Conservation (phyloP, 371 early-diverging fungal species). For the Zopfochytrium polystomum region DNA sequence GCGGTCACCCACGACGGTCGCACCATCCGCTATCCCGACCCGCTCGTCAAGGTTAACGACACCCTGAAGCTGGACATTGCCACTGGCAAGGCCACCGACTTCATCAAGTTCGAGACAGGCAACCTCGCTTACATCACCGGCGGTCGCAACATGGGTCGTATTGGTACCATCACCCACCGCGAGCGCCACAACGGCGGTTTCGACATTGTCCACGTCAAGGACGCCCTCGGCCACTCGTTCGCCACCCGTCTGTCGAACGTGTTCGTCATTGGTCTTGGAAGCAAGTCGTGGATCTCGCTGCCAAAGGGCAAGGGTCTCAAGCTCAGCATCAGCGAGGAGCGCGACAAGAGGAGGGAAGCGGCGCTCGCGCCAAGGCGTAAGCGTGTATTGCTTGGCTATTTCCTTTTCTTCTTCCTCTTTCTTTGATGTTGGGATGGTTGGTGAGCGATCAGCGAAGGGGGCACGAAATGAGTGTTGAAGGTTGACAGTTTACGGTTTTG, state of each 20-base stretch:
- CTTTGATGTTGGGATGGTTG: too few relatives aligned
- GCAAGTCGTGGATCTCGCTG: conserved; percentile 84
- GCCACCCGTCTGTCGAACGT: conserved; percentile 90
- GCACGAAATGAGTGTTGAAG: too few relatives aligned
- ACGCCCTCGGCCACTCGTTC: conserved; percentile 82
- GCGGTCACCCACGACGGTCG: conserved; percentile 99
- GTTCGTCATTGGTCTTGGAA: conserved; percentile 87
- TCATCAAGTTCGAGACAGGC: conserved; percentile 94
- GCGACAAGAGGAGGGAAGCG: conserved; percentile 69
- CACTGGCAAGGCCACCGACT: conserved; percentile 89
- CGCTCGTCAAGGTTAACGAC: conserved; percentile 97
- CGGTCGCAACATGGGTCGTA: conserved; percentile 99
- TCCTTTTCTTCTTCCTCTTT: too few relatives aligned
- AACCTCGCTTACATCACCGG: conserved; percentile 96
- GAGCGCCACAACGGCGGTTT: conserved; percentile 98
- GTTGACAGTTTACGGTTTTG: too few relatives aligned
- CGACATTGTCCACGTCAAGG: conserved; percentile 93
- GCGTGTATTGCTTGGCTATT: too few relatives aligned
- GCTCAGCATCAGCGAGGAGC: conserved; percentile 97
- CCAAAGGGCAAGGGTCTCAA: conserved; percentile 96
- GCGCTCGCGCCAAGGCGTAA: too few relatives aligned
- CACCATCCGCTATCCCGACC: conserved; percentile 99
- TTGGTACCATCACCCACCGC: conserved; percentile 96
- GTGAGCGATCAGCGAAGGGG: too few relatives aligned
- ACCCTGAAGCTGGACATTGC: conserved; percentile 97